These are phyloP conservation scores for Bisporella sp. DNA, from an alignment of 2,329 filamentous ascomycete species.

Conservation along the genomic window DNA sequence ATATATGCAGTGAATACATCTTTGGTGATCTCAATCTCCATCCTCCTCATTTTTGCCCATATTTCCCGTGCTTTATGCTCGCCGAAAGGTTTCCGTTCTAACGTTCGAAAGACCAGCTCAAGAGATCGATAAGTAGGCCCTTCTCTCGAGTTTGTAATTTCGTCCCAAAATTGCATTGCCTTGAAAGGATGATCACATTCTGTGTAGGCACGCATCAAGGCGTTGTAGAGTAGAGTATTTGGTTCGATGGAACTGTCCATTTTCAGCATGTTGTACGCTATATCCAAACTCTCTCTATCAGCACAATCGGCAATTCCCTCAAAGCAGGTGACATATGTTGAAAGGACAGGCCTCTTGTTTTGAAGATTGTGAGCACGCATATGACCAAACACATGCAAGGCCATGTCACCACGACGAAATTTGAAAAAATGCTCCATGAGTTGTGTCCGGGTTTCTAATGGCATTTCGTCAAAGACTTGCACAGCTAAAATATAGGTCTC, in stretches of 20 bases:
- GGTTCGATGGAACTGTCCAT: conserved; percentile 77
- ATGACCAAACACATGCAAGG: conserved; percentile 78
- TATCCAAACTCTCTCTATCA: conserved; percentile 59
- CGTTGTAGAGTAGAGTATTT: conserved; percentile 71
- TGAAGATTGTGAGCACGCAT: conserved; percentile 74
- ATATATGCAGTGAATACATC: conserved; percentile 71
- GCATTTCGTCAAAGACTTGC: conserved; percentile 59
- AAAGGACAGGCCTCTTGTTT: conserved; percentile 57
- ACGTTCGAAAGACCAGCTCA: conserved; percentile 72
- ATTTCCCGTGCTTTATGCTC: conserved; percentile 56
- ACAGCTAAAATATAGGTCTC: conserved; percentile 53
- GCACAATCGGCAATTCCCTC: conserved; percentile 60
- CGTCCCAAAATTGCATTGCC: conserved; percentile 74
- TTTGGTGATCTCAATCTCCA: conserved; percentile 73
- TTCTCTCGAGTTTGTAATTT: conserved; percentile 77
- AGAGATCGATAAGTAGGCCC: conserved; percentile 80
- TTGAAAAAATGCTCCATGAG: conserved; percentile 81
- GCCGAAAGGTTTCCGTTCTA: conserved; percentile 55
- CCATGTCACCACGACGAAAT: conserved; percentile 75
- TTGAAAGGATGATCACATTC: conserved; percentile 57
- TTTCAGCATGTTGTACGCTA: conserved; percentile 90
- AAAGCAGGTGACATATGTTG: conserved; percentile 74
- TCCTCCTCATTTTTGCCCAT: conserved; percentile 62
- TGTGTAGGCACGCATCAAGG: conserved; percentile 80
- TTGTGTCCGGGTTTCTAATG: conserved; percentile 55